Base-by-base conservation (phyloP, 345 rosid genomes). In the Arabis alpina region DNA sequence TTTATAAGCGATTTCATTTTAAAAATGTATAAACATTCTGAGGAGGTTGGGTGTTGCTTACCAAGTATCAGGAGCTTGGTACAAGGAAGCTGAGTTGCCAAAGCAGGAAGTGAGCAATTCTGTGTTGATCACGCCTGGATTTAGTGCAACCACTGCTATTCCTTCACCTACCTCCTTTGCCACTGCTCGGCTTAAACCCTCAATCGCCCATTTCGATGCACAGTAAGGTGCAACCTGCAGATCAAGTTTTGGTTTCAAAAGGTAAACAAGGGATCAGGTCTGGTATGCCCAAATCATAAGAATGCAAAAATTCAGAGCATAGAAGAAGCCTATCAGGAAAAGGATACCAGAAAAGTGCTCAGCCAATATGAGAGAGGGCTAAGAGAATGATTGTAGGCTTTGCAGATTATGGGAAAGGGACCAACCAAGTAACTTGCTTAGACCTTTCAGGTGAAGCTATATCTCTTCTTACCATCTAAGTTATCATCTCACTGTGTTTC, bases 151-250 rank as follows among this genome's bases (percentile, higher is more conserved):
- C 30, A 85, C 72, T 54, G 98, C 98, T 80, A 93, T 85, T 68
- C 97, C 98, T 48, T 84, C 93, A 14, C 82, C 93, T 67, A 93
- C 49, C 67, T 93, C 98, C 77, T 93, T 89, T 6, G 98, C 98
- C 57, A 93, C 98, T 34, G 98, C 84, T 77, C 91, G 86, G 50
- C 91, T 86, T 72, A 93, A 75, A 41, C 98, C 98, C 82, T 93
- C 98, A 10, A 93, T 78, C 4, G 98, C 98, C 98, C 97, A 93
- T 82, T 93, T 93, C 0, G 98, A 93, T 34, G 98, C 97, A 80
- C 97, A 93, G 82, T 93, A 93, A 53, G 98, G 98, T 55, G 98
- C 94, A 64, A 93, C 97, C 98, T 93, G 77, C 60, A 69, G 64
- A 42, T 19, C 6, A 54, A 54, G 58, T 24, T 23, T 66, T 36